These are phyloP conservation scores for Apiospora kogelbergensis DNA, from an alignment of 2,329 filamentous ascomycete species.

Conservation along the genomic window DNA sequence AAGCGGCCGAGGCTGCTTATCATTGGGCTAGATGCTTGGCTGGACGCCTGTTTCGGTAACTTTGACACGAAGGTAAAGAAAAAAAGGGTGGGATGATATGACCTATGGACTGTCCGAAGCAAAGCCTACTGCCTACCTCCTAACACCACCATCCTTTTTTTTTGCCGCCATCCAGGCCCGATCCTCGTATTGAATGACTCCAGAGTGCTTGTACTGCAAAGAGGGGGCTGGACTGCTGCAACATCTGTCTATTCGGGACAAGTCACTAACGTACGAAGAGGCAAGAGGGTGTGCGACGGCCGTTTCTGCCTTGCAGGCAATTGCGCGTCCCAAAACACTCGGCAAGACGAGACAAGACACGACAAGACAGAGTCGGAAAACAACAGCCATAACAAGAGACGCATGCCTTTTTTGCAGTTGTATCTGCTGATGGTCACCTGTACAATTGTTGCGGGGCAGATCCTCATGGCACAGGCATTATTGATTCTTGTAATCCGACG, in stretches of 20 bases:
- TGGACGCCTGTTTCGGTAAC: slow-evolving; percentile 3
- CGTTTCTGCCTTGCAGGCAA: not conserved
- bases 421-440: slow-evolving; percentile 1
- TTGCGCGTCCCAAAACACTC: slow-evolving; percentile 2
- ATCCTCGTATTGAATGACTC: slow-evolving; percentile 3
- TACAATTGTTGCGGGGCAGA: not conserved
- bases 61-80: not conserved
- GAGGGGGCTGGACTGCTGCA: not conserved
- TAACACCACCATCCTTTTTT: not conserved
- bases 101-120: not conserved
- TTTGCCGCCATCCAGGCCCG: not conserved
- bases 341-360: not conserved
- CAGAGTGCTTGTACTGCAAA: not conserved
- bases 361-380: not conserved
- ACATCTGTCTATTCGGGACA: not conserved
- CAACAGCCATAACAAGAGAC: not conserved
- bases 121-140: not conserved
- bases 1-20: not conserved
- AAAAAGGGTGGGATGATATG: not conserved
- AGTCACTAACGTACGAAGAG: not conserved
- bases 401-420: not conserved
- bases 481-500: not conserved
- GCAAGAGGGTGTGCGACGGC: not conserved
- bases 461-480: not conserved
- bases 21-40: slow-evolving; percentile 6